phyloP scores from a whole-genome alignment of 192 early-diverging fungal species.

The Coemansia sp. region DNA sequence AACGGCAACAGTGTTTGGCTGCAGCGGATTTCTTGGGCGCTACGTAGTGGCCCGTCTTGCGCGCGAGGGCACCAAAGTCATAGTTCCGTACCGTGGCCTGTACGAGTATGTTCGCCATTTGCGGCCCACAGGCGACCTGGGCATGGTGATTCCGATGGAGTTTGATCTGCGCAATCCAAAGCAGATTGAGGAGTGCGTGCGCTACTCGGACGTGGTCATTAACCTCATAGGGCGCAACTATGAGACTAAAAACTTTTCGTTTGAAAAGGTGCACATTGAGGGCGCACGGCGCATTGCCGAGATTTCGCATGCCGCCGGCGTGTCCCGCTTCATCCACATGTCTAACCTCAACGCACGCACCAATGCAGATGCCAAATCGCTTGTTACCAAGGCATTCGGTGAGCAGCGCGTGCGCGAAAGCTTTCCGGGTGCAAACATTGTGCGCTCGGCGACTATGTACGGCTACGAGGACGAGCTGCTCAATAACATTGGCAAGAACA shows the following conservation, averaged over 20 bases:
- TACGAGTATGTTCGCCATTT: conserved; percentile 84
- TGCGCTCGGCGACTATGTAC: conserved; percentile 85
- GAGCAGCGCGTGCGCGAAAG: conserved; percentile 85
- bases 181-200: conserved; percentile 77
- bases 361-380: conserved; percentile 73
- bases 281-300: conserved; percentile 79
- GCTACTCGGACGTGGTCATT: conserved; percentile 93
- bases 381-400: conserved; percentile 88
- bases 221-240: conserved; percentile 93
- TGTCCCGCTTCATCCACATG: conserved; percentile 84
- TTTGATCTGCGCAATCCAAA: conserved; percentile 89
- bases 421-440: conserved; percentile 91
- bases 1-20: conserved; percentile 91
- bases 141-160: conserved; percentile 87
- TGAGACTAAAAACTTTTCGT: conserved; percentile 90
- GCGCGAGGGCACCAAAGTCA: conserved; percentile 86
- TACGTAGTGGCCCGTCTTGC: conserved; percentile 91
- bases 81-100: conserved; percentile 85
- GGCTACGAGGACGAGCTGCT: conserved; percentile 93
- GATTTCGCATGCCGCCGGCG: conserved; percentile 74
- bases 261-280: conserved; percentile 82
- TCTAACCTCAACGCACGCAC: conserved; percentile 80
- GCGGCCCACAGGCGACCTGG: conserved; percentile 92
- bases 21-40: conserved; percentile 93
- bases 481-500: conserved; percentile 74